Evolutionary conservation across 1,284 basidiomycete species (phyloP).

Genomic region (Xerocomus minutiporus): DNA sequence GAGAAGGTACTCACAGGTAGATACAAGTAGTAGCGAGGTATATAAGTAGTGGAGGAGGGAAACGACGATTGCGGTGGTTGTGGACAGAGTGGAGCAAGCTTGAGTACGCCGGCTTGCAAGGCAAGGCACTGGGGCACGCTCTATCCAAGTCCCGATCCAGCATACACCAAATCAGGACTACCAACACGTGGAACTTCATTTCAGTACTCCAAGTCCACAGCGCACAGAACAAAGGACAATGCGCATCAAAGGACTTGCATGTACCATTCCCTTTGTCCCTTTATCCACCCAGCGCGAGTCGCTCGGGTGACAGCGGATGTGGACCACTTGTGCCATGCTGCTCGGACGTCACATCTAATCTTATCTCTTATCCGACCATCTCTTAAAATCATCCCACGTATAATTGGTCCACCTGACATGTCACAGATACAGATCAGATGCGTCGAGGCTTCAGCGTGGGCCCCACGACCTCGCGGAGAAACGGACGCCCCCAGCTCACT

Average conservation of each 20-base stretch:
- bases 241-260: not conserved
- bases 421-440: constrained; percentile 18
- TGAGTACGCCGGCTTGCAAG: constrained; percentile 29
- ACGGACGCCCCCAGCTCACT: constrained; percentile 12
- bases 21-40: too few species aligned
- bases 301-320: constrained; percentile 5
- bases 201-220: not conserved
- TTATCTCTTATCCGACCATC: constrained; percentile 20
- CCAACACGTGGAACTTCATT: constrained; percentile 25
- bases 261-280: constrained; percentile 3
- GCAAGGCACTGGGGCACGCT: constrained; percentile 32
- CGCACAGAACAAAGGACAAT: not conserved
- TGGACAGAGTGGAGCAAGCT: constrained; percentile 16
- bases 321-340: constrained; percentile 2
- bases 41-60: constrained; percentile 5
- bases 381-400: constrained; percentile 1
- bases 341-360: constrained; percentile 27
- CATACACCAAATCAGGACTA: constrained; percentile 18
- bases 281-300: not conserved
- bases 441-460: constrained; percentile 31
- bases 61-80: constrained; percentile 12
- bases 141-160: constrained; percentile 31
- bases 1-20: too few species aligned
- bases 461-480: constrained; percentile 28
- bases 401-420: constrained; percentile 5